Conservation (phyloP, 164 flowering plant species). For the Tetrastigma voinierianum region DNA sequence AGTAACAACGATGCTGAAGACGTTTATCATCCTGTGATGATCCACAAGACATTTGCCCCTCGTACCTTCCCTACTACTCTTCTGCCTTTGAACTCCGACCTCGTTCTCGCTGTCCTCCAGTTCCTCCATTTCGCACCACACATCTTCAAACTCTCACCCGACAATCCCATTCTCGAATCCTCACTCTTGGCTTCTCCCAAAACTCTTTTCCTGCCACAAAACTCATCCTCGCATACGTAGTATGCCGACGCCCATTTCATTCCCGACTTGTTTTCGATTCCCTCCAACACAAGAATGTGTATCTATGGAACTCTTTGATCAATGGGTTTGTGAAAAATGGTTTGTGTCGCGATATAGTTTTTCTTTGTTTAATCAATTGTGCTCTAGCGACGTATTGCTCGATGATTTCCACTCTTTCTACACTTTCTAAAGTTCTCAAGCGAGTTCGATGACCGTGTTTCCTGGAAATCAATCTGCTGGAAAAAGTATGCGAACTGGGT, state of each 20-base stretch:
- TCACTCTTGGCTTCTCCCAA: constrained; percentile 36
- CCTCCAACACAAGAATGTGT: constrained; percentile 28
- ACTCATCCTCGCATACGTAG: constrained; percentile 57
- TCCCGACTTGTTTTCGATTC: constrained; percentile 45
- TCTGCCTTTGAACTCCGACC: constrained; percentile 17
- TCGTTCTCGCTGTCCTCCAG: constrained; percentile 22
- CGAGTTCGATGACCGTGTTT: constrained; percentile 31
- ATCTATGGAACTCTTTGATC: constrained; percentile 55
- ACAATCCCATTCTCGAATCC: constrained; percentile 46
- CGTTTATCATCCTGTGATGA: background rate
- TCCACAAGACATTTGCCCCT: constrained; percentile 1
- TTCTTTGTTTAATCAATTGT: constrained; percentile 47
- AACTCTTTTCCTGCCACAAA: constrained; percentile 49
- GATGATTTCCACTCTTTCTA: constrained; percentile 58
- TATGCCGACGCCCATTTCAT: constrained; percentile 17
- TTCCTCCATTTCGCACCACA: constrained; percentile 35
- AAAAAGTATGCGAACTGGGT: constrained; percentile 37
- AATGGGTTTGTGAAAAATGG: constrained; percentile 46
- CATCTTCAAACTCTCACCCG: constrained; percentile 29
- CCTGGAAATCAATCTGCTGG: constrained; percentile 43
- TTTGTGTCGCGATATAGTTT: constrained; percentile 28
- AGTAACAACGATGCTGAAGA: too few species aligned
- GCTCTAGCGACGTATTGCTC: constrained; percentile 18
- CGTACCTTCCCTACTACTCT: constrained; percentile 11
- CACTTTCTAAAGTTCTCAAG: constrained; percentile 40